phyloP scores from a whole-genome alignment of 2,329 filamentous ascomycete genomes.

The Pseudopithomyces chartarum region DNA sequence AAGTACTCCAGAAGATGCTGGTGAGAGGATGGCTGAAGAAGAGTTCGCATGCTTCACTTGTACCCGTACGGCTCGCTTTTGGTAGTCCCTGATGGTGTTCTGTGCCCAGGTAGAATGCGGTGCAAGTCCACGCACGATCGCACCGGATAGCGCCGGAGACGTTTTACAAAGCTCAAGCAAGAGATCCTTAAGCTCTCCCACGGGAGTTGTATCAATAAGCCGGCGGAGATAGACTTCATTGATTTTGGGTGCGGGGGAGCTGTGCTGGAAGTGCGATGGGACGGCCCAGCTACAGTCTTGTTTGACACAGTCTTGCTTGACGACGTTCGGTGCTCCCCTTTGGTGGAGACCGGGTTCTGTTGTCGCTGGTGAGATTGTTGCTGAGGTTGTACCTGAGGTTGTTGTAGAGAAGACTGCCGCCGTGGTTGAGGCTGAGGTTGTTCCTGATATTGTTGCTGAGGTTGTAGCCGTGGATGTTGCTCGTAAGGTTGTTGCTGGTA shows the following conservation, averaged over 20 bases:
- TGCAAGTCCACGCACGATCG: constrained; percentile 38
- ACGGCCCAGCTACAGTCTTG: not conserved
- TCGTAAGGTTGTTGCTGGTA: constrained; percentile 13
- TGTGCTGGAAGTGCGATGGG: not conserved
- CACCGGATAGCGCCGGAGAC: constrained; percentile 39
- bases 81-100: constrained; percentile 9
- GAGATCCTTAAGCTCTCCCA: constrained; percentile 22
- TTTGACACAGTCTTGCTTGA: constrained; percentile 1
- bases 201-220: constrained; percentile 31
- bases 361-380: constrained; percentile 13
- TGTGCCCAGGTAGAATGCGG: constrained; percentile 35
- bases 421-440: constrained; percentile 14
- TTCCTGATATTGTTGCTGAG: constrained; percentile 9
- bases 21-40: not conserved
- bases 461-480: constrained; percentile 10
- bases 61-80: not conserved
- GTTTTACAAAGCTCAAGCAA: constrained; percentile 35
- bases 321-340: constrained; percentile 15
- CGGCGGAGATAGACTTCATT: constrained; percentile 27
- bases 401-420: constrained; percentile 10
- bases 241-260: constrained; percentile 18
- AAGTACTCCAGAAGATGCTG: not conserved
- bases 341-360: constrained; percentile 11
- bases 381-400: constrained; percentile 7
- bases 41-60: not conserved